Evolutionary conservation across 2,329 filamentous ascomycete genomes (phyloP), one percentile per base, ranked within the genome.

Genomic region (Cladophialophora immunda): DNA sequence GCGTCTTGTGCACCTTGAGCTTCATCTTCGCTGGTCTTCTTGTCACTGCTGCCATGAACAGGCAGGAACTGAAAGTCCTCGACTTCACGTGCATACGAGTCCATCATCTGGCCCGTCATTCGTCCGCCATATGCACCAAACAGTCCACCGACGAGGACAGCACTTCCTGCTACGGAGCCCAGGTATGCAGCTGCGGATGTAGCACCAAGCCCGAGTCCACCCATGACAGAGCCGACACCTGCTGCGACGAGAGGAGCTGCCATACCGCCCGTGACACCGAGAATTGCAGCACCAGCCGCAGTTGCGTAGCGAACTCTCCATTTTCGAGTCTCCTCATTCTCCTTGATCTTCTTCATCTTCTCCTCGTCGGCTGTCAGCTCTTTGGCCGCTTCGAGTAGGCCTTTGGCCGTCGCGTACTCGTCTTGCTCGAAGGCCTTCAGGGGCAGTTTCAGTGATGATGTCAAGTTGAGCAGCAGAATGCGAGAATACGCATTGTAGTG

Each of bases 71-170:
- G 92, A 78, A 97, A 97, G 75, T 98, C 94, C 73, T 92, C 89
- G 17, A 98, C 90, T 70, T 97, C 93, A 72, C 89, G 89, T 11
- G 91, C 87, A 76, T 96, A 97, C n/a, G 90, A 85, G 70, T 97
- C 92, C 84, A 97, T 91, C 84, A 94, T 92, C 76, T 93, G 90
- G 60, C 89, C 88, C 0, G 91, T 92, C 84, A 97, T 94, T 38
- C 90, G 87, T 1, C 90, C 89, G 52, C 92, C 92, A 75, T 96
- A 97, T n/a, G 95, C 92, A 8, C 95, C 95, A 75, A 98, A 97
- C 45, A 98, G 81, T 41, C 91, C 88, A 17, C 94, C 94, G 32
- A 97, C 90, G 50, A 93, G 83, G 17, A 95, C 86, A 4, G 90
- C 87, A 68, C 91, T 95, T 41, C 94, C 90, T 1, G 93, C 91